Conservation (phyloP, 2,329 filamentous ascomycete species). For the Aspergillus brunneoviolaceus region DNA sequence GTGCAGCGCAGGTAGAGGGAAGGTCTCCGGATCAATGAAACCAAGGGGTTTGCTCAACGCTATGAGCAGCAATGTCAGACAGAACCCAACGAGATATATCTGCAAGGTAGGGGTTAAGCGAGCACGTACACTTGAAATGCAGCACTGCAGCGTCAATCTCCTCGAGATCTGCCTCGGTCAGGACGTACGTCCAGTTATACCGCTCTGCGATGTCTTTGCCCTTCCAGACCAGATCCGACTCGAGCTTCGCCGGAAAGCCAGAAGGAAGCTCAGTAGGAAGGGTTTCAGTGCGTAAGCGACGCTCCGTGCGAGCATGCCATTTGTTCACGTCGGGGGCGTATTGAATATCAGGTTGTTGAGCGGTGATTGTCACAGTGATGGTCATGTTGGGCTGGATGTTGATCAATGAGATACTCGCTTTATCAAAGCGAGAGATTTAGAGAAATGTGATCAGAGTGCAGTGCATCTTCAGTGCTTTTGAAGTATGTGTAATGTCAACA, state of each 20-base stretch:
- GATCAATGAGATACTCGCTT: background rate
- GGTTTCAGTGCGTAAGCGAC: constrained; percentile 22
- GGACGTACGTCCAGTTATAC: constrained; percentile 44
- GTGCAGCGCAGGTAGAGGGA: constrained; percentile 43
- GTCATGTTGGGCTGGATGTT: background rate
- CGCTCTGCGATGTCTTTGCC: constrained; percentile 37
- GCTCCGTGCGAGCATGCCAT: constrained; percentile 22
- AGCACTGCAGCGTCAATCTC: constrained; percentile 46
- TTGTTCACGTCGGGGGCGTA: constrained; percentile 31
- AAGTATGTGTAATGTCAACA: background rate
- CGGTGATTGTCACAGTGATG: background rate
- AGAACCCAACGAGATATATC: background rate
- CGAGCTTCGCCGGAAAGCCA: constrained; percentile 43
- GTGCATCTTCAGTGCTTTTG: background rate
- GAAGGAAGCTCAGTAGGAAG: constrained; percentile 33
- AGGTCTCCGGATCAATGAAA: constrained; percentile 48
- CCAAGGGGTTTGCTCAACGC: constrained; percentile 32
- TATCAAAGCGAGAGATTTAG: background rate
- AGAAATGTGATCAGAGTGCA: background rate
- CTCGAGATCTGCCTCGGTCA: constrained; percentile 39
- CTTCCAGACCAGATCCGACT: constrained; percentile 50
- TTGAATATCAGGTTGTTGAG: constrained; percentile 31
- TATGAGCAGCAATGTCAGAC: constrained; percentile 17
- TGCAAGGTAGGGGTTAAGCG: background rate
- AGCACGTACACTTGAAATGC: constrained; percentile 41